Evolutionary conservation across 305 asterid genomes (phyloP), one percentile per base, ranked within the genome.

Genomic region (Solanum aculeatissimum): DNA sequence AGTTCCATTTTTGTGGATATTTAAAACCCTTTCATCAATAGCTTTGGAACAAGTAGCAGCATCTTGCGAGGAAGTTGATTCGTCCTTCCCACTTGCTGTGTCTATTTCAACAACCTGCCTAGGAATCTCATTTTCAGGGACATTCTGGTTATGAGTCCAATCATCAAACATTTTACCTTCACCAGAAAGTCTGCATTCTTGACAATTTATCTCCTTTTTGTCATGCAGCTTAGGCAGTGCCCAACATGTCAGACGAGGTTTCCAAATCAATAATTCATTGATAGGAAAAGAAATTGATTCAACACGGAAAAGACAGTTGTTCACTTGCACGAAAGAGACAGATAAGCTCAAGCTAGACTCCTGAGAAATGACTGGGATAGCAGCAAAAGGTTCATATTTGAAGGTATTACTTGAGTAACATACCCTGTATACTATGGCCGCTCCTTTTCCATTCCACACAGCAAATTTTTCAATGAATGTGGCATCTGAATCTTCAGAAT

Each of bases 161-260:
- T 55, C 88, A 85, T 91, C 91, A 86, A 85, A 89, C 77, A 90
- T 90, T 84, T 84, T 88, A 77, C 97, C 91, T 86, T 91, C 92
- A 49, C 93, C 93, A 86, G 88, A 81, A 90, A 84, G 83, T 88
- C 84, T 86, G 87, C 92, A 91, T 86, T 89, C 92, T 68, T 88
- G 88, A 85, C 62, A 87, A 60, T 58, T 84, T 77, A 86, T 86
- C 71, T 84, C 89, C 60, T 86, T 27, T 71, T 85, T 81, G 89
- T 90, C 88, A 60, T 85, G 81, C 85, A 88, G 89, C 85, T 84
- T 90, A 83, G 92, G 93, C 89, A 90, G 85, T 80, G 69, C 89
- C 99, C 99, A 97, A 83, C 92, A 83, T 60, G 95, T 91, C 83
- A 95, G 87, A 87, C 83, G 89, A 84, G 99, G 98, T 89, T 92